Evolutionary conservation across 2,329 filamentous ascomycete species (phyloP).

Genomic region (Aspergillus novofumigatus): DNA sequence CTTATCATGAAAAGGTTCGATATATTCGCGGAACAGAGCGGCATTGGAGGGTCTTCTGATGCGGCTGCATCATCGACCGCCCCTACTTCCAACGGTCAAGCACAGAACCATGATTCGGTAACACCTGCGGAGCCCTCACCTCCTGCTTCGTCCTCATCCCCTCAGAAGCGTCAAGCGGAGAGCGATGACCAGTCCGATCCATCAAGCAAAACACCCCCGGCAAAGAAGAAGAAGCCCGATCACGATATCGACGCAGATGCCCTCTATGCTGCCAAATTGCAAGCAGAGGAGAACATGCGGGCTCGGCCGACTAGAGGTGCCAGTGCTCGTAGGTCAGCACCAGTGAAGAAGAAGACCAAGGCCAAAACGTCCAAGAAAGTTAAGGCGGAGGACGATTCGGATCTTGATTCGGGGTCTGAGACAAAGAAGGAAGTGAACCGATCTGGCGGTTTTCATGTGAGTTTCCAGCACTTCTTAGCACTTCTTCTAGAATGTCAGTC

Average conservation of each 20-base stretch:
- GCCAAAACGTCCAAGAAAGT: constrained; percentile 62
- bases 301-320: constrained; percentile 74
- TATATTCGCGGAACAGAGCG: constrained; percentile 51
- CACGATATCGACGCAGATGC: constrained; percentile 75
- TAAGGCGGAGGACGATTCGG: constrained; percentile 74
- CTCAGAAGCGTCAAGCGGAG: constrained; percentile 40
- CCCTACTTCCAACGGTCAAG: constrained; percentile 33
- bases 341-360: constrained; percentile 60
- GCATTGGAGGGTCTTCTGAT: constrained; percentile 31
- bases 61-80: constrained; percentile 16
- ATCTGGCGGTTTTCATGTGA: constrained; percentile 84
- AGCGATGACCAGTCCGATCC: constrained; percentile 40
- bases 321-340: constrained; percentile 53
- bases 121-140: constrained; percentile 28
- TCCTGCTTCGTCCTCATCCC: constrained; percentile 30
- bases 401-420: constrained; percentile 61
- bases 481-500: not conserved
- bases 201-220: constrained; percentile 35
- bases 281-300: constrained; percentile 83
- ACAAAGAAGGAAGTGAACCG: constrained; percentile 61
- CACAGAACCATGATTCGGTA: constrained; percentile 18
- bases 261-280: constrained; percentile 77
- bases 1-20: constrained; percentile 74
- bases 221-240: constrained; percentile 61
- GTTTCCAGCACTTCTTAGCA: constrained; percentile 22